These are phyloP conservation scores for Catharanthus roseus DNA, from an alignment of 257 asterid species.

Conservation along the genomic window DNA sequence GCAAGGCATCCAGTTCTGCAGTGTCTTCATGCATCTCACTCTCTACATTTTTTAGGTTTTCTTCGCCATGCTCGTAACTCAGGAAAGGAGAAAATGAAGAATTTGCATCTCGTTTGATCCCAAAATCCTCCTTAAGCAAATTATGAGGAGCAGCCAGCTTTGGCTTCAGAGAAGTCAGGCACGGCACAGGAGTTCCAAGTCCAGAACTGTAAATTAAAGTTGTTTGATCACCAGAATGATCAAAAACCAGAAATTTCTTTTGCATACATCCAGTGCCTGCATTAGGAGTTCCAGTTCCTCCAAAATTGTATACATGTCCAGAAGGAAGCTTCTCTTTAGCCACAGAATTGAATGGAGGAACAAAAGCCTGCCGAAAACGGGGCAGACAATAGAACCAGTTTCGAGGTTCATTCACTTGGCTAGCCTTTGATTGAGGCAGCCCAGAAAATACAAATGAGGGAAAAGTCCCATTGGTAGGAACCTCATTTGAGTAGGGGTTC, in stretches of 20 bases:
- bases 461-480: conserved; percentile 33
- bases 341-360: conserved; percentile 31
- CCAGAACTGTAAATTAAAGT: conserved; percentile 55
- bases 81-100: conserved; percentile 24
- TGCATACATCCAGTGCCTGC: conserved; percentile 23
- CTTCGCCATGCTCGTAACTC: conserved; percentile 29
- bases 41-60: conserved; percentile 27
- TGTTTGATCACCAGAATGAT: conserved; percentile 71
- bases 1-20: conserved; percentile 77
- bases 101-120: conserved; percentile 14
- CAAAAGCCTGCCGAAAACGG: conserved; percentile 30
- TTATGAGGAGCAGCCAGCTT: conserved; percentile 23
- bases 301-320: conserved; percentile 15
- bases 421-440: conserved; percentile 29
- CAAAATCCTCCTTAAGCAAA: conserved; percentile 30
- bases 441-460: conserved; percentile 35
- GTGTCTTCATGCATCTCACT: conserved; percentile 81
- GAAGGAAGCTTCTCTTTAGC: conserved; percentile 23
- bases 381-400: conserved; percentile 37
- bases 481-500: conserved; percentile 36
- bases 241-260: conserved; percentile 74
- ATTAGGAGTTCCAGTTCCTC: conserved; percentile 23
- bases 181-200: conserved; percentile 29
- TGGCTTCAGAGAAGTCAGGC: conserved; percentile 29
- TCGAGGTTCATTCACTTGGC: conserved; percentile 29